Percentiles rank a stretch among this genome's conserved stretches.
phyloP scores from a whole-genome alignment of 2,329 filamentous ascomycete genomes.

The Cylindrodendrum hubeiense region DNA sequence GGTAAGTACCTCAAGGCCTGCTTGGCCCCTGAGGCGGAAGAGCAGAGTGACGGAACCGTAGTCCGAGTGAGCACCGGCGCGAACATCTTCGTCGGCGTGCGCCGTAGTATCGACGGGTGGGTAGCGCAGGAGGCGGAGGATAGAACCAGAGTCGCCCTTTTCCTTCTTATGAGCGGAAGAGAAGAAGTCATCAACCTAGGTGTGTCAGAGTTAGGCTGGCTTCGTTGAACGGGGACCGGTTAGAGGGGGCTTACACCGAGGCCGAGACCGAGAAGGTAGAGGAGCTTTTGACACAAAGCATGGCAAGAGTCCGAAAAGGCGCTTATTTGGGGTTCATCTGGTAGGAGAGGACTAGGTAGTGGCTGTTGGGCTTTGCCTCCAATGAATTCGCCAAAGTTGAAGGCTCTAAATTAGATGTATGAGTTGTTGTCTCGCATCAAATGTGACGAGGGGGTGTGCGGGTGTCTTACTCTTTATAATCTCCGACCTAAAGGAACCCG shows the following conservation, averaged over 20 bases:
- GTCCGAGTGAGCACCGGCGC: conserved; percentile 93
- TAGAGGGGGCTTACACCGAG: conserved; percentile 66
- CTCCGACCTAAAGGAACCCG: conserved; percentile 71
- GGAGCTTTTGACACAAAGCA: conserved; percentile 77
- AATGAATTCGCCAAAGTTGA: conserved; percentile 89
- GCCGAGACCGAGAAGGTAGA: conserved; percentile 83
- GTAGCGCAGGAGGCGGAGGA: conserved; percentile 80
- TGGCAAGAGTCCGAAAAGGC: conserved; percentile 80
- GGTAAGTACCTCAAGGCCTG: conserved; percentile 86
- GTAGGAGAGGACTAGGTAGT: conserved; percentile 73
- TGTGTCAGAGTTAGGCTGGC: conserved; percentile 14
- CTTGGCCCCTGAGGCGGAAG: conserved; percentile 87
- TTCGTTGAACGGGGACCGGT: neutral
- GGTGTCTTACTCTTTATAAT: conserved; percentile 83
- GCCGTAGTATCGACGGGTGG: conserved; percentile 63
- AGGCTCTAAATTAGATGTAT: conserved; percentile 70
- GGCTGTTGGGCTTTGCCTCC: conserved; percentile 80
- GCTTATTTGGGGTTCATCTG: conserved; percentile 71
- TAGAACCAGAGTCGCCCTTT: conserved; percentile 65
- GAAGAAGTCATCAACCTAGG: conserved; percentile 65
- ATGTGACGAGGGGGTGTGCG: neutral
- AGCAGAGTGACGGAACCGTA: conserved; percentile 81
- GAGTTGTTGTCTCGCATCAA: neutral
- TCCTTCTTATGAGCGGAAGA: conserved; percentile 61
- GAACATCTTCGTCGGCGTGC: conserved; percentile 71